A percentile compares a stretch with the other conserved stretches of the same genome.
phyloP scores from a whole-genome alignment of 371 early-diverging fungal genomes.

The Enterocytospora artemiae region DNA sequence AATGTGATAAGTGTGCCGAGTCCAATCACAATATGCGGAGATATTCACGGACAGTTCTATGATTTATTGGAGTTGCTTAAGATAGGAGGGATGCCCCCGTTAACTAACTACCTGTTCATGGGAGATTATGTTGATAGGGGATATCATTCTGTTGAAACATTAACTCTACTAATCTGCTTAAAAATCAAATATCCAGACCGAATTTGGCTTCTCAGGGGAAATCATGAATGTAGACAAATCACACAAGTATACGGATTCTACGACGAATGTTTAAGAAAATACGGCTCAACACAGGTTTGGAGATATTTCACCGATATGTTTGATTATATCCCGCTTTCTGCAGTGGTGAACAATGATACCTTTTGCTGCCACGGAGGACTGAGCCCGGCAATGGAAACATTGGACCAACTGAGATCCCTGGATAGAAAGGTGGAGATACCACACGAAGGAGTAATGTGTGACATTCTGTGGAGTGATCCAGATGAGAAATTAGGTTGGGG shows the following conservation, averaged over 20 bases:
- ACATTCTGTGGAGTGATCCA: constrained; percentile 96
- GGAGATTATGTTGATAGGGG: constrained; percentile 99
- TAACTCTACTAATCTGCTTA: constrained; percentile 79
- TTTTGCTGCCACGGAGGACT: constrained; percentile 98
- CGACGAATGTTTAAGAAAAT: constrained; percentile 94
- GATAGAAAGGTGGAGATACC: constrained; percentile 94
- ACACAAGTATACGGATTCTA: constrained; percentile 99
- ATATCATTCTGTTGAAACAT: constrained; percentile 93
- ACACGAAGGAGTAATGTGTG: constrained; percentile 93
- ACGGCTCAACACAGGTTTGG: constrained; percentile 94
- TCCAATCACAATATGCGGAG: constrained; percentile 85
- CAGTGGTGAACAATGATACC: constrained; percentile 78
- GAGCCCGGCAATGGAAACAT: constrained; percentile 83
- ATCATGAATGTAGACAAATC: constrained; percentile 94
- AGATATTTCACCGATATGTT: constrained; percentile 91
- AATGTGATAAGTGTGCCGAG: constrained; percentile 74
- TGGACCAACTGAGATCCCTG: constrained; percentile 87
- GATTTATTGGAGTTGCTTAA: constrained; percentile 81
- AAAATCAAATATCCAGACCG: constrained; percentile 86
- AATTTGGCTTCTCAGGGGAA: constrained; percentile 90
- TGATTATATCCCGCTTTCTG: constrained; percentile 89
- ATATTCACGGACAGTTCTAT: constrained; percentile 91
- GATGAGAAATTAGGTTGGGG: constrained; percentile 95
- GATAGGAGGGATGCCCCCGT: constrained; percentile 77
- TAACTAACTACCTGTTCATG: constrained; percentile 75